Evolutionary conservation across 2,329 filamentous ascomycete species (phyloP).

Genomic region (Fusarium haematococcum): DNA sequence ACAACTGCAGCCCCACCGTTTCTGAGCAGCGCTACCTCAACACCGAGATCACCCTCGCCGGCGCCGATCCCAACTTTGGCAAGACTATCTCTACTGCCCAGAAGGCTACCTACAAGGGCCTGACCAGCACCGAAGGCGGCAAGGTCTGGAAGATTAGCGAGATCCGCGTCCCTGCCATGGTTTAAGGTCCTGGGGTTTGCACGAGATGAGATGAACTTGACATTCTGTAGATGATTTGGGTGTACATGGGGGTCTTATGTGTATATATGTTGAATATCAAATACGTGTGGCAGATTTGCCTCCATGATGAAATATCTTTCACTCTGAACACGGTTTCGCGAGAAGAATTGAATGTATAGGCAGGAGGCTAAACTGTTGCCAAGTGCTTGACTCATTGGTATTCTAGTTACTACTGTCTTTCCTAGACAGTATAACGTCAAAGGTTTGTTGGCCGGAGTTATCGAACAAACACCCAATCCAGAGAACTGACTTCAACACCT

Average conservation of each 20-base stretch:
- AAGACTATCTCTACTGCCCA: conserved; percentile 29
- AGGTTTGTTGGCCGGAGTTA: background rate
- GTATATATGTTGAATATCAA: background rate
- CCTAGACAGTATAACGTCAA: background rate
- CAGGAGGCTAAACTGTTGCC: no score
- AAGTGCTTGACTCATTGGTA: background rate
- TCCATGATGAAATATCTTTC: background rate
- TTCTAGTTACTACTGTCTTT: background rate
- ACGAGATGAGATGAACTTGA: background rate
- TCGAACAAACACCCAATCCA: conserved; percentile 33
- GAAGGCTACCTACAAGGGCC: conserved; percentile 25
- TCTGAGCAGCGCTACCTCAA: conserved; percentile 33
- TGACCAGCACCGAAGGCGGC: conserved; percentile 20
- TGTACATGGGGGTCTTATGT: background rate
- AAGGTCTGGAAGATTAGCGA: conserved; percentile 35
- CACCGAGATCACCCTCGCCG: conserved; percentile 32
- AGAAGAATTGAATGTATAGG: no score
- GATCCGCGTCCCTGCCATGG: conserved; percentile 32
- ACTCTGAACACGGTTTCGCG: no score
- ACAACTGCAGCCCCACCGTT: conserved; percentile 25
- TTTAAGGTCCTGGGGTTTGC: background rate
- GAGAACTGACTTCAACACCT: conserved; percentile 14
- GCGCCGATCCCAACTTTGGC: conserved; percentile 30
- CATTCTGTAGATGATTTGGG: background rate
- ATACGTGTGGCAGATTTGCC: background rate